Conservation (phyloP, 2,329 filamentous ascomycete genomes). For the Ophiostoma novo-ulmi region DNA sequence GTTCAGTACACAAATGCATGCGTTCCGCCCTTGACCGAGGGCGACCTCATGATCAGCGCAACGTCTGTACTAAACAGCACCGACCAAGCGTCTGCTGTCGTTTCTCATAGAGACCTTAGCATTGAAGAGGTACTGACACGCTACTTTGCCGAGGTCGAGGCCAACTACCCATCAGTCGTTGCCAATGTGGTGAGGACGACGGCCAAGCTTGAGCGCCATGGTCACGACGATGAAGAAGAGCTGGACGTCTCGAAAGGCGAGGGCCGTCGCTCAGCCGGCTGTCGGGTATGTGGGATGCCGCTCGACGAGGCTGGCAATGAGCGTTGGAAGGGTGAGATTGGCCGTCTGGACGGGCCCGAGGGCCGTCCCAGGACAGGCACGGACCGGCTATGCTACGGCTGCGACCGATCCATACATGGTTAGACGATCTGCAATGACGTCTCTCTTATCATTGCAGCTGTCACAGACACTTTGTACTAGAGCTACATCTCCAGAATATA, state of each 20-base stretch:
- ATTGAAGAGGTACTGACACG: conserved; percentile 87
- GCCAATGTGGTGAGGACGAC: conserved; percentile 91
- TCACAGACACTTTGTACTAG: not conserved
- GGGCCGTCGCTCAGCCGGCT: conserved; percentile 38
- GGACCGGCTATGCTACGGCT: conserved; percentile 63
- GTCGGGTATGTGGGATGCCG: conserved; percentile 65
- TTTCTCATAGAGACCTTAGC: conserved; percentile 69
- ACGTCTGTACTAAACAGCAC: not conserved
- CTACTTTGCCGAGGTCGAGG: conserved; percentile 83
- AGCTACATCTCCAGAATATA: not conserved
- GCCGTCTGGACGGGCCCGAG: conserved; percentile 36
- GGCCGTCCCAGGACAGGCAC: conserved; percentile 30
- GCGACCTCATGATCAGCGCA: conserved; percentile 36
- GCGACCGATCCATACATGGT: conserved; percentile 58
- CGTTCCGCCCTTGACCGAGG: conserved; percentile 36
- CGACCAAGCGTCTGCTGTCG: conserved; percentile 35
- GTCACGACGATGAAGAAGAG: not conserved
- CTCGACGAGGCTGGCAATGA: conserved; percentile 59
- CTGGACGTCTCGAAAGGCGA: not conserved
- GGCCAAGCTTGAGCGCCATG: conserved; percentile 62
- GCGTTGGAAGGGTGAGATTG: conserved; percentile 59
- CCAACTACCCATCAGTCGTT: conserved; percentile 83
- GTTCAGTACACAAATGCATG: conserved; percentile 56
- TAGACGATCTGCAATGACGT: conserved; percentile 30
- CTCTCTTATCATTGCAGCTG: too few species aligned